Evolutionary conservation across 2,329 filamentous ascomycete genomes (phyloP), one percentile per base, ranked within the genome.

Genomic region (Colletotrichum chlorophyti): DNA sequence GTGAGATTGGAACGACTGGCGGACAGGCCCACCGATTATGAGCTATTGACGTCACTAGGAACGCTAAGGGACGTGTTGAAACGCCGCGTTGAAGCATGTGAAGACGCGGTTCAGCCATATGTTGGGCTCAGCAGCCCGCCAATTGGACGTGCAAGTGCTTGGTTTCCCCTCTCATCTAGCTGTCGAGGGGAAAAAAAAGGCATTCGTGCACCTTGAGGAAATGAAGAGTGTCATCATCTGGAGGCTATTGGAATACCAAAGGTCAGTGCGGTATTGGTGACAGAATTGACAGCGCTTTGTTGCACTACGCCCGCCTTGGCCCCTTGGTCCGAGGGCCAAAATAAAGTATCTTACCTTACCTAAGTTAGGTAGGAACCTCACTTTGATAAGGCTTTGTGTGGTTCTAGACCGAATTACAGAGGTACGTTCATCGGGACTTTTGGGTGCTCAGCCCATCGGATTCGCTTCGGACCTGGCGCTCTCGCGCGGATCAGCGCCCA

Each of bases 81-180:
- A 59, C 55, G 32, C 43, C 23, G 52, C 43, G 12, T 26, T 37
- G 51, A 45, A 55, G 51, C 55, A 59, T 55, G 55, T 59, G 55
- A 59, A 55, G 53, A 29, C 45, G 55, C 46, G 51, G 27, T 21
- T 45, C 9, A 45, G 34, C 21, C 32, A 17, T 17, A 26, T 21
- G 14, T 19, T n/a, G 47, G 17, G 7, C 12, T 11, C 31, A 37
- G 12, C 23, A 11, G 17, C 26, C 17, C 21, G 12, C 23, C 21
- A 50, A 40, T 14, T 48, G 12, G 31, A 35, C 31, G 5, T 21
- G 5, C 14, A 21, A 23, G 27, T 14, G 24, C 21, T 49, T 23
- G 26, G 32, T 19, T 15, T 35, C 21, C 32, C 19, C 14, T 27
- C n/a, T 42, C 43, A 21, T 35, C 41, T 32, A 48, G 19, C 19